Conservation (phyloP, 2,329 filamentous ascomycete species). For the Cordyceps farinosa region DNA sequence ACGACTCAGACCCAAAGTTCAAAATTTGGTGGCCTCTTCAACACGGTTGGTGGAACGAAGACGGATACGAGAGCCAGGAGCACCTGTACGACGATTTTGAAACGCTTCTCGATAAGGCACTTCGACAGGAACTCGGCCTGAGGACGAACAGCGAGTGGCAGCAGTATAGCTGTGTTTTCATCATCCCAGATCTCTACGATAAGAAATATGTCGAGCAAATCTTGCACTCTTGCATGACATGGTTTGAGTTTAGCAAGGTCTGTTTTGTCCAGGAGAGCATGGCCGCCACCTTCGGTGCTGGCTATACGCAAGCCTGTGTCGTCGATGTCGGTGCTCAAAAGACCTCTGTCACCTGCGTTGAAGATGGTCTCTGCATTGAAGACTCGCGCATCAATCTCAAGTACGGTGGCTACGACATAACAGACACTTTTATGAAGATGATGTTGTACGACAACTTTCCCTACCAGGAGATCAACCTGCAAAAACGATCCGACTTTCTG, state of each 20-base stretch:
- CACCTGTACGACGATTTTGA: slow-evolving; percentile 85
- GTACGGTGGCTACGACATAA: slow-evolving; percentile 88
- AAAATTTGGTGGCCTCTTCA: slow-evolving; percentile 90
- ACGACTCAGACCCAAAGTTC: slow-evolving; percentile 84
- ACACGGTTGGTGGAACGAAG: slow-evolving; percentile 84
- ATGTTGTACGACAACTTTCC: slow-evolving; percentile 96
- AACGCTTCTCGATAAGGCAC: slow-evolving; percentile 78
- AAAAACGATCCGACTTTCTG: slow-evolving; percentile 84
- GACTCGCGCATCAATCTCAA: slow-evolving; percentile 95
- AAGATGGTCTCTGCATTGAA: slow-evolving; percentile 91
- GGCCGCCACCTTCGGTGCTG: slow-evolving; percentile 90
- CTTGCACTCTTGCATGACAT: slow-evolving; percentile 79
- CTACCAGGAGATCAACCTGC: slow-evolving; percentile 90
- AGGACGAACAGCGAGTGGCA: slow-evolving; percentile 75
- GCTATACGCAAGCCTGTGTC: slow-evolving; percentile 89
- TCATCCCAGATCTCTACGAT: slow-evolving; percentile 96
- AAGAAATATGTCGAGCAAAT: slow-evolving; percentile 85
- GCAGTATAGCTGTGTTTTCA: slow-evolving; percentile 93
- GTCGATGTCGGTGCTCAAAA: slow-evolving; percentile 97
- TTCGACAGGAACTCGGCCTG: slow-evolving; percentile 79
- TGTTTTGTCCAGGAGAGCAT: slow-evolving; percentile 96
- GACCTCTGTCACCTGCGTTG: slow-evolving; percentile 93
- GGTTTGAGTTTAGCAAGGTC: slow-evolving; percentile 84
- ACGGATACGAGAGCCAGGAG: slow-evolving; percentile 76
- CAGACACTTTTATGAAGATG: slow-evolving; percentile 95